These are phyloP conservation scores for Rosa rugosa DNA, from an alignment of 306 rosid species.

Conservation along the genomic window DNA sequence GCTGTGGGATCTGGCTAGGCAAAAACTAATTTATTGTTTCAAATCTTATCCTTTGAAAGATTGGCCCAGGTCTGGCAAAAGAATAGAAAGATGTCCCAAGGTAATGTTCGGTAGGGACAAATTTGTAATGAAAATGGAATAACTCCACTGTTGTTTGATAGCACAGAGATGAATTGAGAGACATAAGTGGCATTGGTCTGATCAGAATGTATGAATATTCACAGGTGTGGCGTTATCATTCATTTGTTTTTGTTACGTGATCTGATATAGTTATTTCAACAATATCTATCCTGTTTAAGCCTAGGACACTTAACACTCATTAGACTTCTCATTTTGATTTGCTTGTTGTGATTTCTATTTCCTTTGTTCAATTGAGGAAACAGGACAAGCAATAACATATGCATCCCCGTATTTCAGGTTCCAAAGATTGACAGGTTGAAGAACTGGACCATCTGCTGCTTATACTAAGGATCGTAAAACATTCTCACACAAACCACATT, in stretches of 20 bases:
- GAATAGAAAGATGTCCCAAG: not conserved
- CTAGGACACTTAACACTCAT: not conserved
- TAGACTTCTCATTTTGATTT: not conserved
- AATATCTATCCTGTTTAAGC: not conserved
- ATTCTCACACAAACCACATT: not conserved
- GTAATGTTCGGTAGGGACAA: not conserved
- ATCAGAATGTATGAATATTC: not conserved
- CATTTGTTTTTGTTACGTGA: slow-evolving; percentile 14
- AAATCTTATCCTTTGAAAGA: not conserved
- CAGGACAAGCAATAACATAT: not conserved
- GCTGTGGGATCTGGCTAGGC: not conserved
- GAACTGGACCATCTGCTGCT: not conserved
- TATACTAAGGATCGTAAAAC: slow-evolving; percentile 2
- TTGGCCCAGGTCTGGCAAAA: not conserved
- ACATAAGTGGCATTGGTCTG: not conserved
- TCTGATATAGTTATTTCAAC: not conserved
- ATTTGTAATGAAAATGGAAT: not conserved
- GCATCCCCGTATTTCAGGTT: slow-evolving; percentile 22
- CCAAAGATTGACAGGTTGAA: slow-evolving; percentile 15
- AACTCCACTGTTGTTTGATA: not conserved
- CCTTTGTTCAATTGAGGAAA: not conserved
- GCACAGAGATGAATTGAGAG: not conserved
- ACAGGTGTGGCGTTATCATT: not conserved
- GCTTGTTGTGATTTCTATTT: not conserved
- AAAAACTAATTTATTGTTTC: not conserved